A percentile compares a stretch with the other conserved stretches of the same genome.
Conservation (phyloP, 306 rosid genomes). For the Citrullus colocynthis region DNA sequence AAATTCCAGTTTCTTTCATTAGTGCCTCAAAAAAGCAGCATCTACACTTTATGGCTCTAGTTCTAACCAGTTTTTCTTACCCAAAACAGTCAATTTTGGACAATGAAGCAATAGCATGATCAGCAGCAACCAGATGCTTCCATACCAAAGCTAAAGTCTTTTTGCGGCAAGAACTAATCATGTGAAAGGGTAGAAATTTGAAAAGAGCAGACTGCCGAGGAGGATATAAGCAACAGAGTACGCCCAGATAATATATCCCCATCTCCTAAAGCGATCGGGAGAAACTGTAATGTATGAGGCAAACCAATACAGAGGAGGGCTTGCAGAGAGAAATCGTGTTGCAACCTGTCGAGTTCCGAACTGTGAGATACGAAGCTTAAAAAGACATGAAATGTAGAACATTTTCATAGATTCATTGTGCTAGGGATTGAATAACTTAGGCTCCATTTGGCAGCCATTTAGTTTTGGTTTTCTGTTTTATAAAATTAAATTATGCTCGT, state of each 20-base stretch:
- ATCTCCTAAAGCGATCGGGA: conserved; percentile 20
- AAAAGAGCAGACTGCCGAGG: conserved; percentile 77
- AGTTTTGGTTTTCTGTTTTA: too few relatives aligned
- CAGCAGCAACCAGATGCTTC: background rate
- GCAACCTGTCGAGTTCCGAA: conserved; percentile 46
- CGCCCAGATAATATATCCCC: conserved; percentile 75
- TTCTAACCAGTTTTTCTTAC: background rate
- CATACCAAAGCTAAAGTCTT: background rate
- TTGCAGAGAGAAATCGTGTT: conserved; percentile 80
- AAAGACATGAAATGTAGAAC: background rate
- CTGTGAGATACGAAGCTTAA: background rate
- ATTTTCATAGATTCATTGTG: background rate
- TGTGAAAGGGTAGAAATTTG: conserved; percentile 88
- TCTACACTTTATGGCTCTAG: background rate
- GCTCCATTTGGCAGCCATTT: too few relatives aligned
- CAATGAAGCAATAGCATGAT: background rate
- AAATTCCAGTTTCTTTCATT: background rate
- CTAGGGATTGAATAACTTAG: background rate
- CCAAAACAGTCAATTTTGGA: background rate
- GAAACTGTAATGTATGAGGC: conserved; percentile 47
- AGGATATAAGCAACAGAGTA: conserved; percentile 66
- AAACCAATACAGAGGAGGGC: conserved; percentile 88
- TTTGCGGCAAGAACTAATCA: conserved; percentile 13
- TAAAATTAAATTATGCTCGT: background rate
- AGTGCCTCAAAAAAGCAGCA: background rate